Evolutionary conservation across 2,329 filamentous ascomycete species (phyloP).

Genomic region (Aspergillus brasiliensis): DNA sequence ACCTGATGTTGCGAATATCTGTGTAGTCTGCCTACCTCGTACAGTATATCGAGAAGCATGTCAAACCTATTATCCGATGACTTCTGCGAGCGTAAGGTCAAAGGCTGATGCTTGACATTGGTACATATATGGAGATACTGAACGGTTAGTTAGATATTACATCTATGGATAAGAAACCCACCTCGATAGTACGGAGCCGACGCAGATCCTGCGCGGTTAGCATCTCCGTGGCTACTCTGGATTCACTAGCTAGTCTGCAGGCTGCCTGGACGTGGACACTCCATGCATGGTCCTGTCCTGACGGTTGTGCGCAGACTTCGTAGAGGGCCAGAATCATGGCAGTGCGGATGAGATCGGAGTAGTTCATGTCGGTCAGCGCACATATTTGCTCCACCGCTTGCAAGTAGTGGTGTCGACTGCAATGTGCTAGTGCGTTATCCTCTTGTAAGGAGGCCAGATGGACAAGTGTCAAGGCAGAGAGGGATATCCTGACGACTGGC

Average conservation of each 20-base stretch:
- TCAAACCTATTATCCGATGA: neutral
- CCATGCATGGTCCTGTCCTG: neutral
- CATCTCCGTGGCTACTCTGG: too few relatives aligned
- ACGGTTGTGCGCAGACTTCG: neutral
- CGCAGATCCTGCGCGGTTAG: neutral
- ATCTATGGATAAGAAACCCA: neutral
- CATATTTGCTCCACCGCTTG: neutral
- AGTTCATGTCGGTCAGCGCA: neutral
- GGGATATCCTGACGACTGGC: neutral
- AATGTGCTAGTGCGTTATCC: neutral
- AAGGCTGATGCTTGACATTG: neutral
- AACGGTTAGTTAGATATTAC: neutral
- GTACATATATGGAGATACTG: neutral
- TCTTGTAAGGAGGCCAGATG: neutral
- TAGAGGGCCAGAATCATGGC: constrained; percentile 1
- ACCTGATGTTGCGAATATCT: neutral
- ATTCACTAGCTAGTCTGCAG: neutral
- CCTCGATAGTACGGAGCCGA: neutral
- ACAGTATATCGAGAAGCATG: neutral
- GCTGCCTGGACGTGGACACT: neutral
- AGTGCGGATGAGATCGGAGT: neutral
- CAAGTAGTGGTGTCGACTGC: neutral
- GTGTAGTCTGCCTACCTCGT: neutral
- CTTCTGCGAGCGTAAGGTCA: neutral
- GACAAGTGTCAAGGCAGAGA: neutral